These are phyloP conservation scores for Clarkia xantiana DNA, from an alignment of 345 rosid genomes.

Conservation along the genomic window DNA sequence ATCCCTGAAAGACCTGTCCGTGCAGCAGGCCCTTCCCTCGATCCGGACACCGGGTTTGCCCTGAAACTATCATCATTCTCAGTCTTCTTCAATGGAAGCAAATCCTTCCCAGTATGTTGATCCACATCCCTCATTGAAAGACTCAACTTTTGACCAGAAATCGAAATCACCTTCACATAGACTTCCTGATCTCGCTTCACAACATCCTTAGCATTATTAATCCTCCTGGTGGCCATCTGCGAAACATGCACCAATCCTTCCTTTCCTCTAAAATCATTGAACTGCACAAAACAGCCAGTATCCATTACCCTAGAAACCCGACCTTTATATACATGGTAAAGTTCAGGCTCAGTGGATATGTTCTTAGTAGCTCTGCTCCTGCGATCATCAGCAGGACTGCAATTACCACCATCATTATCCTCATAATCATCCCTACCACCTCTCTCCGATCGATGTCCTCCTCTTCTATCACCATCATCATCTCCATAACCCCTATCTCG, in stretches of 20 bases:
- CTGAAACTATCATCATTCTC: constrained; percentile 37
- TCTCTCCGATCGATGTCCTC: constrained; percentile 6
- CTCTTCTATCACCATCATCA: constrained; percentile 14
- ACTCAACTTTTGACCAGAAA: constrained; percentile 40
- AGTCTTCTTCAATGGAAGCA: constrained; percentile 58
- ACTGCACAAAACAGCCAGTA: constrained; percentile 64
- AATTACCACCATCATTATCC: constrained; percentile 6
- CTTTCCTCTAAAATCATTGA: constrained; percentile 64
- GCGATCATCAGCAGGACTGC: too few species aligned
- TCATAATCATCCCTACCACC: constrained; percentile 9
- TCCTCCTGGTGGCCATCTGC: constrained; percentile 58
- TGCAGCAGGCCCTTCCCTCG: constrained; percentile 41
- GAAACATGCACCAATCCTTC: constrained; percentile 89
- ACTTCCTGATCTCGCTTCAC: constrained; percentile 70
- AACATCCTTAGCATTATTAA: constrained; percentile 40
- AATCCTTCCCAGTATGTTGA: constrained; percentile 68
- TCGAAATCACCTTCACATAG: constrained; percentile 65
- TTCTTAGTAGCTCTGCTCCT: constrained; percentile 10
- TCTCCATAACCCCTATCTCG: constrained; percentile 20
- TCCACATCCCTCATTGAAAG: constrained; percentile 83
- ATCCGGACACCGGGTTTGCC: constrained; percentile 29
- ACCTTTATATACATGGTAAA: constrained; percentile 67
- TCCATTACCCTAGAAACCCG: constrained; percentile 82
- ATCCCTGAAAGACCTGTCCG: constrained; percentile 73
- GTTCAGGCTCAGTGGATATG: constrained; percentile 38